A percentile compares a stretch with the other conserved stretches of the same genome.
phyloP scores from a whole-genome alignment of 2,329 filamentous ascomycete genomes.

The Diaporthe sp. region DNA sequence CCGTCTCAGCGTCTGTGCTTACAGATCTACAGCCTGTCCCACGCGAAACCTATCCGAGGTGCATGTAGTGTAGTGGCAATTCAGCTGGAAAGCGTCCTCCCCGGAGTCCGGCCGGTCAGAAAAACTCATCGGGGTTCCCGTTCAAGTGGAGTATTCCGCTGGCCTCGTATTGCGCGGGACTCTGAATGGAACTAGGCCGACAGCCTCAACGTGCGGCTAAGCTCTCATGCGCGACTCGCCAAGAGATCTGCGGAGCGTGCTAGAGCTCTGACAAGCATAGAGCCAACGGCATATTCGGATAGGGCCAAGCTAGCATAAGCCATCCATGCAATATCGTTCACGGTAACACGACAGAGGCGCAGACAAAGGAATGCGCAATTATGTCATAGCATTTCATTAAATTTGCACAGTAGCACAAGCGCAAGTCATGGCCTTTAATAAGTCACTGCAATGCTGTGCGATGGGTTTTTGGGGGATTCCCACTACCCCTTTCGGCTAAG shows the following conservation, averaged over 20 bases:
- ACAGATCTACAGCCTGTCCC: neutral
- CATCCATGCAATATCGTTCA: neutral
- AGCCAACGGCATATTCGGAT: neutral
- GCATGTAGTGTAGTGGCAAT: neutral
- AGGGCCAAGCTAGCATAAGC: constrained; percentile 13
- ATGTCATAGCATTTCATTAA: constrained; percentile 20
- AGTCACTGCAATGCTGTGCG: neutral
- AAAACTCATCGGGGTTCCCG: constrained; percentile 6
- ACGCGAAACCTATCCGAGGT: neutral
- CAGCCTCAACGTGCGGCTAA: constrained; percentile 14
- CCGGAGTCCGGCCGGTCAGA: neutral
- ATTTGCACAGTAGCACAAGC: neutral
- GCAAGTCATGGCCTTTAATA: neutral
- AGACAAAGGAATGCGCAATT: neutral
- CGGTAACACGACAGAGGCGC: constrained; percentile 24
- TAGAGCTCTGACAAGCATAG: constrained; percentile 12
- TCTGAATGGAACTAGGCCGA: neutral
- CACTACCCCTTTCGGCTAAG: constrained; percentile 21
- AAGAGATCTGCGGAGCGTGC: neutral
- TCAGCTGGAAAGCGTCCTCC: neutral
- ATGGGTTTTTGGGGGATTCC: neutral
- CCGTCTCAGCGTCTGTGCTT: neutral
- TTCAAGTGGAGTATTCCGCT: neutral
- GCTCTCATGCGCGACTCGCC: neutral
- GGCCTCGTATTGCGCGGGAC: constrained; percentile 18